Evolutionary conservation across 371 early-diverging fungal genomes (phyloP), one percentile per base, ranked within the genome.

Genomic region (Mucor ambiguus): DNA sequence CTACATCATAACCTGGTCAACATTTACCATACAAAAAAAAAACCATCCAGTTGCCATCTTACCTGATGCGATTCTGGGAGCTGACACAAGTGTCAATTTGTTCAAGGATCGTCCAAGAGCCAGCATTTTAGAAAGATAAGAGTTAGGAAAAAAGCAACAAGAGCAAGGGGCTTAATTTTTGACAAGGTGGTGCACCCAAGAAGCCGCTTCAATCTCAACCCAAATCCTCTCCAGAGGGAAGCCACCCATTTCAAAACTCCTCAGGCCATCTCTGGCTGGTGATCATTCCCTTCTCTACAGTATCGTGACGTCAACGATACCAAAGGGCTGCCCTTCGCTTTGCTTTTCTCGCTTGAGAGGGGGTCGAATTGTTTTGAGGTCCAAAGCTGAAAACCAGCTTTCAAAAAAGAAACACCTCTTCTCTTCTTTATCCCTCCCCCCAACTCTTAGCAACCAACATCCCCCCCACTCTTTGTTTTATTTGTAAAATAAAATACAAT

Each of bases 71-170:
- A 61, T n/a, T 61, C 64, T 58, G 35, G 64, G 46, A 29, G 58
- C 49, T 28, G 74, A 35, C 7, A 49, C 58, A 28, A 77, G 41
- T 26, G 74, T 63, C 20, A 78, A 65, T 57, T 63, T 68, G 14
- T 63, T 54, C 16, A 79, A 74, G 43, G 76, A 72, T 49, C 76
- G 71, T 56, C 72, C 58, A 58, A 79, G 67, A 57, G 79, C 60
- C 49, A 76, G 62, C 73, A 78, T 76, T 8, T 58, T 54, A 35
- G 16, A 18, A 54, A 54, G 54, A 16, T 29, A 16, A 16, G 26
- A 29, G 12, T 26, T 26, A 7, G 18, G 52, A 57, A 44, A 62
- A 33, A 49, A 63, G 61, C 37, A 12, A 30, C n/a, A 41, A 41
- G 49, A 32, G 49, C 63, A 64, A 69, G 64, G 69, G 63, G 64